These are phyloP conservation scores for Polygonum aviculare DNA, from an alignment of 148 eudicot species.

Conservation along the genomic window DNA sequence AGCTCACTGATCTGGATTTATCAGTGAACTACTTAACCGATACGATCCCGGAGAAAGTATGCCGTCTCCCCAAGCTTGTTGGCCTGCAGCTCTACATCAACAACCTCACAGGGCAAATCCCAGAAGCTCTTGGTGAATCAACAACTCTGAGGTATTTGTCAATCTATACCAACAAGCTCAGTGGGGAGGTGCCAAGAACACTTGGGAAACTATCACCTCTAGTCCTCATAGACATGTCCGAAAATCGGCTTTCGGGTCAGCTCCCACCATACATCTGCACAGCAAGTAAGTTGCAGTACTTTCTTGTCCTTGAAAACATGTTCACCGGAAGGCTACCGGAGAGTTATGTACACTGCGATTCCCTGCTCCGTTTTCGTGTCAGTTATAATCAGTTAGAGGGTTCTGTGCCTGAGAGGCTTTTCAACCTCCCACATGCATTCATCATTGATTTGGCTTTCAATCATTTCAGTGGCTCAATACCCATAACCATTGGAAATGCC, in stretches of 20 bases:
- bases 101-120: slow-evolving; percentile 66
- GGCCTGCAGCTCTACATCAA: slow-evolving; percentile 75
- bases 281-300: slow-evolving; percentile 60
- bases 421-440: slow-evolving; percentile 56
- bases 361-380: slow-evolving; percentile 69
- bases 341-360: slow-evolving; percentile 44
- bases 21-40: slow-evolving; percentile 68
- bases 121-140: slow-evolving; percentile 39
- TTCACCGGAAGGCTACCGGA: slow-evolving; percentile 53
- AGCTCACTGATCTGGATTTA: slow-evolving; percentile 55
- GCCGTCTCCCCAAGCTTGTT: slow-evolving; percentile 54
- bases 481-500: slow-evolving; percentile 40
- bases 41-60: slow-evolving; percentile 44
- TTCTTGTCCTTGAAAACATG: slow-evolving; percentile 52
- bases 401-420: slow-evolving; percentile 42
- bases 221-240: slow-evolving; percentile 50
- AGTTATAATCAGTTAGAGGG: slow-evolving; percentile 57
- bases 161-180: slow-evolving; percentile 51
- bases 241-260: slow-evolving; percentile 47
- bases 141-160: slow-evolving; percentile 45
- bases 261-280: slow-evolving; percentile 54
- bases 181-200: slow-evolving; percentile 61
- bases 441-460: slow-evolving; percentile 69
- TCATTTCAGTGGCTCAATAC: slow-evolving; percentile 46
- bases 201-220: slow-evolving; percentile 54